Evolutionary conservation across 495 filamentous ascomycete genomes (phyloP), one percentile per base, ranked within the genome.

Genomic region (Penicillium dipodomyicola): DNA sequence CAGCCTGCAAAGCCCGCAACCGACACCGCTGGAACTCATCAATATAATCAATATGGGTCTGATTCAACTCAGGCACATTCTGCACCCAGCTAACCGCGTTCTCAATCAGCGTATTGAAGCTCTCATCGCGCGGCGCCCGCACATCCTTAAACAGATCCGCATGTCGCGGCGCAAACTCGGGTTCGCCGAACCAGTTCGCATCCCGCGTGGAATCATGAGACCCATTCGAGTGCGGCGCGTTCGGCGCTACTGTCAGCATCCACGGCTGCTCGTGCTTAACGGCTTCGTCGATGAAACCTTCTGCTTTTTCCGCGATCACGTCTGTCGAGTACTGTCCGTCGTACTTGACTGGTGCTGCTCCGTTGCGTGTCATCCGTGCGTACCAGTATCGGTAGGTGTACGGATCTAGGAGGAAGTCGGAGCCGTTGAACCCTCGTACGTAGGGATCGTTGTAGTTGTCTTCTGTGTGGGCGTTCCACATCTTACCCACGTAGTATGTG

Each of bases 401-500:
- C 0, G 87, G 86, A 59, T 90, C 87, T 0, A 90, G 73, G 3
- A 88, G 74, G 54, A 88, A 86, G 61, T 88, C 85, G 4, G 71
- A 72, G 1, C 71, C 70, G 43, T 69, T 72, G 47, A 69, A 88
- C 6, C 85, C 86, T 4, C 70, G 77, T 0, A 77, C 69, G 62
- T 75, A 78, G 0, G 86, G 86, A 0, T 71, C 64, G 66, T 84
- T 57, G 67, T 85, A 87, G 61, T 83, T 86, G 15, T 77, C 59
- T 8, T 75, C 66, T 1, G 77, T 80, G 60, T 86, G 82, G 1
- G 75, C 74, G 60, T 89, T 89, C 71, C 83, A 85, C 3, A 90
- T 75, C 66, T 89, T 90, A 39, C 87, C 85, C 6, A 80, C 81
- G 65, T 88, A 88, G 69, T 87, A 88, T 0, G 86, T 89, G 61